Evolutionary conservation across 768 basidiomycete genomes (phyloP).

Genomic region (Trametes cingulata): DNA sequence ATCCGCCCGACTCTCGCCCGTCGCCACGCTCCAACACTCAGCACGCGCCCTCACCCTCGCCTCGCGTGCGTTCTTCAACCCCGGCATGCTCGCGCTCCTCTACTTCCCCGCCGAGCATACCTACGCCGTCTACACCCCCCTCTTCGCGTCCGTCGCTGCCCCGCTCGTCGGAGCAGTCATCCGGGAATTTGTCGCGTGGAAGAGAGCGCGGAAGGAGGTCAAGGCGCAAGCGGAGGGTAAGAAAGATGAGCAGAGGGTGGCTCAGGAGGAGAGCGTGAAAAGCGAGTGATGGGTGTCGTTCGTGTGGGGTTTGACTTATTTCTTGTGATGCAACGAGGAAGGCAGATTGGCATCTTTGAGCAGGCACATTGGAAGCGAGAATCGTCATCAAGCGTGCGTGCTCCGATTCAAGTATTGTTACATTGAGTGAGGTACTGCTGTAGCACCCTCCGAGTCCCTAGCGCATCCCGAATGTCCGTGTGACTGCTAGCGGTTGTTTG

Average conservation of each 20-base stretch:
- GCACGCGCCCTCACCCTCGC: conserved; percentile 63
- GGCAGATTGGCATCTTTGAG: too few species aligned
- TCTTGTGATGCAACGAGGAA: too few species aligned
- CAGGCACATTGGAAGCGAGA: too few species aligned
- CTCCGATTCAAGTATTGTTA: too few species aligned
- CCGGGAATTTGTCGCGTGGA: conserved; percentile 72
- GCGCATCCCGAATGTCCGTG: too few species aligned
- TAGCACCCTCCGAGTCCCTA: too few species aligned
- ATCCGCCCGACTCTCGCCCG: conserved; percentile 37
- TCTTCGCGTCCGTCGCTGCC: conserved; percentile 89
- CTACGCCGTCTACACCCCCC: conserved; percentile 92
- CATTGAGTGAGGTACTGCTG: too few species aligned
- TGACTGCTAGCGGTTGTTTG: too few species aligned
- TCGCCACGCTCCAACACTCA: conserved; percentile 56
- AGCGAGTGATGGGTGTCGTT: neutral
- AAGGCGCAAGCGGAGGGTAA: neutral
- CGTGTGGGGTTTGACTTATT: too few species aligned
- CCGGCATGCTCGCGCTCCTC: conserved; percentile 91
- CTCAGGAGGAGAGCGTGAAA: neutral
- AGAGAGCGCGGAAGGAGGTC: conserved; percentile 23
- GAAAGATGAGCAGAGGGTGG: neutral
- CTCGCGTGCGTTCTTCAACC: conserved; percentile 93
- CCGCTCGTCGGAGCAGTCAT: conserved; percentile 76
- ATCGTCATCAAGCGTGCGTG: too few species aligned
- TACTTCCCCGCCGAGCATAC: conserved; percentile 99